Evolutionary conservation across 352 stramenopile species (phyloP), one percentile per base, ranked within the genome.

Genomic region (Pseudoperonospora humuli): DNA sequence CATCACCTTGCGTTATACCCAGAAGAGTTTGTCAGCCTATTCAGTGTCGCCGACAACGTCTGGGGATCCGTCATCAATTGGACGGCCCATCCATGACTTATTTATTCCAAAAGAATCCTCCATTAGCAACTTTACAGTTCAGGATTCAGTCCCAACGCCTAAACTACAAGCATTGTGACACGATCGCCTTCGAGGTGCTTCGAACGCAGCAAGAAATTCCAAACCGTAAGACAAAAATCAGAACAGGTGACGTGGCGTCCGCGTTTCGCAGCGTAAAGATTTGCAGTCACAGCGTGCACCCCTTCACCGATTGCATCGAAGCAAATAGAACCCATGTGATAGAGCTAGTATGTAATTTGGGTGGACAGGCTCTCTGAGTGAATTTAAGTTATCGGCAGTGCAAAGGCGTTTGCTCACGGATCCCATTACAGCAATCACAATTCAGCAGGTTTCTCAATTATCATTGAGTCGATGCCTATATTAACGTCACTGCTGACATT

Each of bases 281-380:
- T 4, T 39, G 51, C 33, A 64, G 54, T 39, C 39, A 36, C 1
- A 48, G 18, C 11, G 57, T 61, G 0, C 44, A 52, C 17, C 20
- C 54, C 7, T 52, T 61, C 3, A 31, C 34, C 13, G 56, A 31
- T 0, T n/a, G 10, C 0, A 57, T 65, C 13, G 19, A 45, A 1
- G 39, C 61, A 28, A 27, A 60, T 2, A 27, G 57, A 32, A 40
- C 45, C 2, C 35, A 61, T 2, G 41, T 61, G 15, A 42, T 65
- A 6, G 50, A 60, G 18, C 14, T 60, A 1, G 10, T 39, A 2
- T 24, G 29, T 35, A 34, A 1, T 48, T 62, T 18, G 40, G 46
- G 0, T 57, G 53, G 45, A 54, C 45, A 0, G 45, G 45, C 2
- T 55, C 39, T 7, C 23, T 7, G 4, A 7, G 23, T 26, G 4